Conservation (phyloP, 495 filamentous ascomycete species). For the Neurospora cerealis region DNA sequence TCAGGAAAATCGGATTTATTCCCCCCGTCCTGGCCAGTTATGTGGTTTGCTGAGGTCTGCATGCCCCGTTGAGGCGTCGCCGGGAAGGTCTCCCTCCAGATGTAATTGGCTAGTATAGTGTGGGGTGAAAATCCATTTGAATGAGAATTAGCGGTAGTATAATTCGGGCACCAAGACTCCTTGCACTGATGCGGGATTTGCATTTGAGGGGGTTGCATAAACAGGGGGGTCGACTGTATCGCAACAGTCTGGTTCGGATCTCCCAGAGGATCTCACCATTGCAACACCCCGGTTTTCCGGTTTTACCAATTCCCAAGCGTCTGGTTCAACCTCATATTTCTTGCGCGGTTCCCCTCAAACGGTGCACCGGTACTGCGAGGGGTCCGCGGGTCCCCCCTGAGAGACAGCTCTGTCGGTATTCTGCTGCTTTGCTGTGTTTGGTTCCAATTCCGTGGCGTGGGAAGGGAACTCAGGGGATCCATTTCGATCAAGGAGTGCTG, state of each 20-base stretch:
- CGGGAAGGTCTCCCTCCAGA: too few species aligned
- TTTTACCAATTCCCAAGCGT: neutral
- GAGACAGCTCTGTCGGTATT: neutral
- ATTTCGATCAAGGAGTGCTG: neutral
- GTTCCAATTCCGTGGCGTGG: neutral
- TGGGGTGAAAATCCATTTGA: too few species aligned
- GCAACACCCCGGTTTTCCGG: neutral
- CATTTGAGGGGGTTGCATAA: too few species aligned
- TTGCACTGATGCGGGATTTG: too few species aligned
- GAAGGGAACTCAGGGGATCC: neutral
- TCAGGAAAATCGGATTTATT: too few species aligned
- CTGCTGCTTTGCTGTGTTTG: neutral
- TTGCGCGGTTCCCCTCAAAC: neutral
- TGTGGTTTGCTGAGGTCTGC: too few species aligned
- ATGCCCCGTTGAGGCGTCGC: too few species aligned
- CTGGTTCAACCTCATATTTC: neutral
- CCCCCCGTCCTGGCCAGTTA: too few species aligned
- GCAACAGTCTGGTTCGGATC: neutral
- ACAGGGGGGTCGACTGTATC: too few species aligned
- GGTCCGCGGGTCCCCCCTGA: neutral
- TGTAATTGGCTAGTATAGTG: too few species aligned
- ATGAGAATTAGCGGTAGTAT: too few species aligned
- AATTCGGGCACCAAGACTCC: too few species aligned
- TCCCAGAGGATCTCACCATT: neutral
- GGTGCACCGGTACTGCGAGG: neutral